Evolutionary conservation across 805 yeast genomes (phyloP).

Genomic region (Yarrowia yakushimensis): DNA sequence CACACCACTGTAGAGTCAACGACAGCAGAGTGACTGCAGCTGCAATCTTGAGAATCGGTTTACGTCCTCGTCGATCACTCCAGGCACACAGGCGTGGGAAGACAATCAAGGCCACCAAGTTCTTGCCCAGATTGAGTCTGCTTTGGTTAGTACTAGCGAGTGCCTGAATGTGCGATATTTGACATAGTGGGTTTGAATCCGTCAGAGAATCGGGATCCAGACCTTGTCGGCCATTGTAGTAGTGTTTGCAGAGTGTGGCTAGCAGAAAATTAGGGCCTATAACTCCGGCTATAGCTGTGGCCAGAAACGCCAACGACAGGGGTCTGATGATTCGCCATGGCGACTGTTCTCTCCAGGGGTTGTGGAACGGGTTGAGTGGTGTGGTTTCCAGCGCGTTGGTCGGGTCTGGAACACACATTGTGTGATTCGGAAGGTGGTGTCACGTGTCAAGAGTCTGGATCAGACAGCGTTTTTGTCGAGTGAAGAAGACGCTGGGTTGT

Average conservation of each 20-base stretch:
- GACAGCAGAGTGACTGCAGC: not conserved
- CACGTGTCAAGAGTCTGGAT: too few species aligned
- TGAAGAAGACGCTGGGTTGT: too few species aligned
- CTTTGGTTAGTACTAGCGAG: not conserved
- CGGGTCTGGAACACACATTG: not conserved
- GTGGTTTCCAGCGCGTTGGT: slow-evolving; percentile 14
- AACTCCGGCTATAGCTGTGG: not conserved
- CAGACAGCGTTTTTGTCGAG: too few species aligned
- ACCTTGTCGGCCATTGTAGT: slow-evolving; percentile 3
- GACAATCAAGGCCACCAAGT: not conserved
- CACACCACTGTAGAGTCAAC: not conserved
- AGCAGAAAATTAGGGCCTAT: not conserved
- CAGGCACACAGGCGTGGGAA: not conserved
- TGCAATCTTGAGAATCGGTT: not conserved
- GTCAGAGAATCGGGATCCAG: not conserved
- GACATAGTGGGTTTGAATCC: not conserved
- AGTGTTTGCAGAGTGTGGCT: not conserved
- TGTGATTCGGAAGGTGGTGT: not conserved
- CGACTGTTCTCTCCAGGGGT: slow-evolving; percentile 15
- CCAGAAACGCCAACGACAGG: not conserved
- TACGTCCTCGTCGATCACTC: slow-evolving; percentile 1
- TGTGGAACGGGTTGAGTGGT: slow-evolving; percentile 12
- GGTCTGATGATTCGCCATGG: slow-evolving; percentile 14
- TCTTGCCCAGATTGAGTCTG: not conserved
- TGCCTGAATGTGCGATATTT: not conserved